These are phyloP conservation scores for Citrullus colocynthis DNA, from an alignment of 306 rosid genomes.

Conservation along the genomic window DNA sequence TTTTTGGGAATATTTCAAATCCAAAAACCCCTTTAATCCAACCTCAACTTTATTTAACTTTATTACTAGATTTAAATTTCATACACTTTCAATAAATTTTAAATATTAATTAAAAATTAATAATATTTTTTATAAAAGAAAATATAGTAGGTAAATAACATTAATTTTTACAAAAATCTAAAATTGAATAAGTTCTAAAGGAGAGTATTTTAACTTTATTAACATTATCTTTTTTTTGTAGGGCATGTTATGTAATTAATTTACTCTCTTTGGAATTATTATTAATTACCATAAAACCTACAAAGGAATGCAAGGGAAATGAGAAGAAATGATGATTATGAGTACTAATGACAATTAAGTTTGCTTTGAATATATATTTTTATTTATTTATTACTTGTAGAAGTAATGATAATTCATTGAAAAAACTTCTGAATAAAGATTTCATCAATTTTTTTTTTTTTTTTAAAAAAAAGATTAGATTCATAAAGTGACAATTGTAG, in stretches of 20 bases:
- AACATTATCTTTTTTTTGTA: neutral
- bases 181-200: no score
- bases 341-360: neutral
- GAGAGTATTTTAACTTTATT: neutral
- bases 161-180: no score
- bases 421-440: neutral
- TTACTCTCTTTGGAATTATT: neutral
- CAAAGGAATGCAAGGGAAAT: neutral
- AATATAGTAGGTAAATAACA: no score
- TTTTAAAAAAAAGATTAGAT: neutral
- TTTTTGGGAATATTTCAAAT: neutral
- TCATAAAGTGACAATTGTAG: neutral
- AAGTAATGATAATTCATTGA: neutral
- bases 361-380: neutral
- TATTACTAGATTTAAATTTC: neutral
- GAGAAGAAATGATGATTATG: neutral
- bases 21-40: neutral
- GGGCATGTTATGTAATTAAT: neutral
- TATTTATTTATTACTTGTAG: neutral
- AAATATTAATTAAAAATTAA: no score
- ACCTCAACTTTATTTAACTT: neutral
- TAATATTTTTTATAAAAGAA: no score
- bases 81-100: no score
- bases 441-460: neutral
- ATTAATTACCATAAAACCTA: neutral